These are phyloP conservation scores for Volutella citrinella DNA, from an alignment of 2,329 filamentous ascomycete genomes.

Conservation along the genomic window DNA sequence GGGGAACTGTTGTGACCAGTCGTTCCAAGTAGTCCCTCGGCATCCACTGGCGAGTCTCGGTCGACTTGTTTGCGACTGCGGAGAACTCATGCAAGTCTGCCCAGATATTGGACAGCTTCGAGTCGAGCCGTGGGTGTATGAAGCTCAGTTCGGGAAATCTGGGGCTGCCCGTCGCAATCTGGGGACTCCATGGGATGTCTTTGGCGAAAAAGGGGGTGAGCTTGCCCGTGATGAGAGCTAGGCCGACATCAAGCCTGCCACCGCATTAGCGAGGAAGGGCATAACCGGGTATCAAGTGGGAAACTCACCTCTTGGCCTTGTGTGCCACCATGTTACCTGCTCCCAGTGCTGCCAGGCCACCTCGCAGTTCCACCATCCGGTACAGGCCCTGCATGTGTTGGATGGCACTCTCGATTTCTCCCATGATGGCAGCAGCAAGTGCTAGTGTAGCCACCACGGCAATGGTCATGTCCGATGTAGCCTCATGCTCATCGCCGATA, in stretches of 20 bases:
- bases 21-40: conserved; percentile 14
- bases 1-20: conserved; percentile 19
- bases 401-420: conserved; percentile 16
- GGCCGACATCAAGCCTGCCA: conserved; percentile 10
- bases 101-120: conserved; percentile 18
- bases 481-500: conserved; percentile 12
- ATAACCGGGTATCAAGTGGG: too few species aligned
- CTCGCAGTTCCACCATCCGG: conserved; percentile 20
- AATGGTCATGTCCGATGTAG: conserved; percentile 17
- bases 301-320: conserved; percentile 12
- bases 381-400: conserved; percentile 25
- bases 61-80: conserved; percentile 17
- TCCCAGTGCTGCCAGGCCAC: conserved; percentile 15
- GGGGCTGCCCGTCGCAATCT: conserved; percentile 4
- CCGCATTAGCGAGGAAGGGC: too few species aligned
- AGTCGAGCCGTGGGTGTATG: conserved; percentile 10
- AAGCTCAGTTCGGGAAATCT: conserved; percentile 9
- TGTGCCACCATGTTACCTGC: conserved; percentile 12
- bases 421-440: conserved; percentile 17
- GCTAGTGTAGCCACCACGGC: conserved; percentile 19
- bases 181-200: conserved; percentile 10
- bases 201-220: conserved; percentile 5
- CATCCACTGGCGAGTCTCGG: conserved; percentile 16
- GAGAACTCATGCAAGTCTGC: conserved; percentile 22
- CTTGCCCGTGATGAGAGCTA: conserved; percentile 11